Base-by-base conservation (phyloP, 371 early-diverging fungal genomes). In the Mortierella sp. region DNA sequence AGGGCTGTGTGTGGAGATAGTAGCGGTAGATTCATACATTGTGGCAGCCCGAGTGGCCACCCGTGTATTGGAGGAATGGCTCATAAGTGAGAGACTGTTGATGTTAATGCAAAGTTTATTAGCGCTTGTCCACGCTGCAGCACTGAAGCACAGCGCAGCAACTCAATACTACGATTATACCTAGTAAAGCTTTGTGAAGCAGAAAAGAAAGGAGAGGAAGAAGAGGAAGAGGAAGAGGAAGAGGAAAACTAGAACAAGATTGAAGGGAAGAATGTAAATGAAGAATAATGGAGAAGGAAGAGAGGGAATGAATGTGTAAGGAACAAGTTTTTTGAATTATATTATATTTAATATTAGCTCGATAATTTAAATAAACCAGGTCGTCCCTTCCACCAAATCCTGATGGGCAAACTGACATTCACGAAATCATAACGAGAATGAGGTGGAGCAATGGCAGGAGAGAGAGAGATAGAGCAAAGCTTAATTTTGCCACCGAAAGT, bases 21-120 rank as follows among this genome's bases (percentile, higher is more conserved):
- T 12, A 12, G 28, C 42, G 19, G 57, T 43, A 8, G 45, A 56
- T 23, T 40, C 60, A 45, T 67, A 73, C 74, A 67, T 63, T 10
- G 72, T 61, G 13, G 72, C 61, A 22, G 61, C 65, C 28, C 61
- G 19, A 5, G 49, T 42, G 22, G 65, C 32, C 1, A 37, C 17
- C 43, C 43, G 19, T 22, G 37, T 64, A 45, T 17, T 31, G 31
- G 64, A 47, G 42, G 47, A 31, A 34, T 10, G 26, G 54, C 54
- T 22, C 64, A 42, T 42, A 34, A 54, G 17, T 37, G 61, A 17
- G 12, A n/a, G 7, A 17, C 57, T 34, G 49, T 34, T 47, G 40
- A 17, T 32, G n/a, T 43, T 45, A 2, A 15, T 51, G 31, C 26
- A 55, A 32, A 28, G 26, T 55, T 55, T 55, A 22, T 32, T 4